Percentiles rank a stretch among this genome's conserved stretches.
Conservation (phyloP, 345 rosid species). For the Populus pruinosa region DNA sequence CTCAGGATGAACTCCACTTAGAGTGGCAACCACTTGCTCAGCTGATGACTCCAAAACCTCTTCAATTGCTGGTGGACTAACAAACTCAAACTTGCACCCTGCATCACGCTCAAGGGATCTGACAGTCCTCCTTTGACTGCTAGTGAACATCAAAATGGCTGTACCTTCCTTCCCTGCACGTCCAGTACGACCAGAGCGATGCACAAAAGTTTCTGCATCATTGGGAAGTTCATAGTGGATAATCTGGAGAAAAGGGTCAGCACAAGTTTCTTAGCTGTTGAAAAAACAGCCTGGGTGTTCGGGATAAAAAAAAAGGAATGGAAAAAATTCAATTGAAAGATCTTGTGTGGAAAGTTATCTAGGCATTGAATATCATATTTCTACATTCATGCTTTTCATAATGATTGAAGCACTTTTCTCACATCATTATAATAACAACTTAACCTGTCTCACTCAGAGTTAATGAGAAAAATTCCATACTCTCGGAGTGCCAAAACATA, state of each 20-base stretch:
- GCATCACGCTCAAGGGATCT: slow-evolving; percentile 88
- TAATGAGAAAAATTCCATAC: background rate
- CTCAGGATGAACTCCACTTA: slow-evolving; percentile 84
- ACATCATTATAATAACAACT: slow-evolving; percentile 4
- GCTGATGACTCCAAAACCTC: slow-evolving; percentile 85
- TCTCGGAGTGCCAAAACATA: background rate
- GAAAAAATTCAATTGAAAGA: background rate
- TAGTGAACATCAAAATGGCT: slow-evolving; percentile 78
- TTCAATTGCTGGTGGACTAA: slow-evolving; percentile 70
- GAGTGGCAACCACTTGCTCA: slow-evolving; percentile 79
- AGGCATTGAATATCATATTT: background rate
- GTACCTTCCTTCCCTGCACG: slow-evolving; percentile 98
- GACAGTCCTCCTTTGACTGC: slow-evolving; percentile 84
- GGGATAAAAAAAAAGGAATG: background rate
- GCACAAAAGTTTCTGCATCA: slow-evolving; percentile 96
- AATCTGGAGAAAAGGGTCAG: slow-evolving; percentile 43
- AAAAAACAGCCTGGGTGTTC: background rate
- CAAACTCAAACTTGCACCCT: slow-evolving; percentile 84
- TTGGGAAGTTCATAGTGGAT: slow-evolving; percentile 98
- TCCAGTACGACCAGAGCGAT: slow-evolving; percentile 98
- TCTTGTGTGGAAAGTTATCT: background rate
- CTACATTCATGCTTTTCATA: background rate
- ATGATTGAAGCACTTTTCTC: background rate
- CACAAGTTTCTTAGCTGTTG: slow-evolving; percentile 8
- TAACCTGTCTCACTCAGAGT: background rate